These are phyloP conservation scores for Venustampulla echinocandica DNA, from an alignment of 495 filamentous ascomycete genomes.

Conservation along the genomic window DNA sequence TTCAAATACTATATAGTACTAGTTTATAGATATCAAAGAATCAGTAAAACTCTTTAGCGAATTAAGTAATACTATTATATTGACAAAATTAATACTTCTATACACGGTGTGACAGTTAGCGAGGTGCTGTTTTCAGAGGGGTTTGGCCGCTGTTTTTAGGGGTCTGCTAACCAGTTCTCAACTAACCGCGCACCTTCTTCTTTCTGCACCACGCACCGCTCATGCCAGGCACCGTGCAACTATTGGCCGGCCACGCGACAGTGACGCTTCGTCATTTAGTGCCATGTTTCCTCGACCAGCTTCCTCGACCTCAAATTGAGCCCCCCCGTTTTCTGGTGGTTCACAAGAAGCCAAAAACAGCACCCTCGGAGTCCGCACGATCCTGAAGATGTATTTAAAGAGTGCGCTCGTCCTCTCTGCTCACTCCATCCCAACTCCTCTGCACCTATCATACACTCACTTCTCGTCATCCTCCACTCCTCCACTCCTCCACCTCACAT, in stretches of 20 bases:
- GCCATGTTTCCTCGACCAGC: constrained; percentile 11
- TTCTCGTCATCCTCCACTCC: constrained; percentile 2
- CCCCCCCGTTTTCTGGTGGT: constrained; percentile 27
- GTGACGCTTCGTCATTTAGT: constrained; percentile 15
- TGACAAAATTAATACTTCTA: neutral
- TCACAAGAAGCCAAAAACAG: constrained; percentile 23
- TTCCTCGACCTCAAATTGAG: constrained; percentile 18
- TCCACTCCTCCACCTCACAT: constrained; percentile 8
- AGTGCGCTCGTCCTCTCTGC: constrained; percentile 9
- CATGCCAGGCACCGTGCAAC: constrained; percentile 5
- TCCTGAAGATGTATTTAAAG: constrained; percentile 12
- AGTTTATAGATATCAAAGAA: too few species aligned
- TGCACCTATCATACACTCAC: constrained; percentile 13
- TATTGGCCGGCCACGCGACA: constrained; percentile 6
- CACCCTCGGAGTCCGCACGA: constrained; percentile 7
- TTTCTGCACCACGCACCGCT: constrained; percentile 6
- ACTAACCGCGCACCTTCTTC: constrained; percentile 7
- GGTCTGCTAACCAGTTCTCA: constrained; percentile 12
- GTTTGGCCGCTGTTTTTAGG: constrained; percentile 8
- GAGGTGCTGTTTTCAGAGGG: constrained; percentile 2
- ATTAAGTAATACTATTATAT: neutral
- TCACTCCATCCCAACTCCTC: constrained; percentile 11
- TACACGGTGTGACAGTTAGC: constrained; percentile 9
- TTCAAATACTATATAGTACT: too few species aligned
- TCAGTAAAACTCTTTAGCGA: too few species aligned